Evolutionary conservation across 148 eudicot genomes (phyloP).

Genomic region (Oxyria digyna): DNA sequence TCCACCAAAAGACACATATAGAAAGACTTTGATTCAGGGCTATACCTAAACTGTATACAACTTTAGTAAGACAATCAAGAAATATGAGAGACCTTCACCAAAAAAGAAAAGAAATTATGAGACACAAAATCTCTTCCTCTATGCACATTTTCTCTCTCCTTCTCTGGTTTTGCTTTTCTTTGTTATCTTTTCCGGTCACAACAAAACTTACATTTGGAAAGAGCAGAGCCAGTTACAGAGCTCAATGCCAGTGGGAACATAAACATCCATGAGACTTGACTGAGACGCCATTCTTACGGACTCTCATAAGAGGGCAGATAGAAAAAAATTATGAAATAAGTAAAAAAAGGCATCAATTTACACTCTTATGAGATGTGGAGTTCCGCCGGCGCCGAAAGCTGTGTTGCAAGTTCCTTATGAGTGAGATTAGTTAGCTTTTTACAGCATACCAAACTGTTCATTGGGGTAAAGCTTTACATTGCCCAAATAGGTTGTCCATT

Average conservation of each 20-base stretch:
- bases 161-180: constrained; percentile 1
- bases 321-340: background rate
- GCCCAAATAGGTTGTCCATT: constrained; percentile 17
- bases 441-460: constrained; percentile 3
- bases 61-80: background rate
- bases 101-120: too few relatives aligned
- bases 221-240: constrained; percentile 5
- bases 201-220: constrained; percentile 2
- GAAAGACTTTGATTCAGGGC: background rate
- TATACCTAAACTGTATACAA: background rate
- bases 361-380: constrained; percentile 6
- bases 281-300: background rate
- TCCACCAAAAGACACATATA: background rate
- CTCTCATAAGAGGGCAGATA: background rate
- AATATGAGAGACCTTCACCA: too few relatives aligned
- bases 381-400: background rate
- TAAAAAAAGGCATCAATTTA: background rate
- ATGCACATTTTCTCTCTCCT: background rate
- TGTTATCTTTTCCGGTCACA: background rate
- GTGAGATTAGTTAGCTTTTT: constrained; percentile 4
- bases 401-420: background rate
- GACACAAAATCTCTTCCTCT: background rate
- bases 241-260: constrained; percentile 1
- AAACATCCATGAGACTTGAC: background rate
- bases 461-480: constrained; percentile 2